Conservation (phyloP, 2,329 filamentous ascomycete species). For the Diaporthe ilicicola region DNA sequence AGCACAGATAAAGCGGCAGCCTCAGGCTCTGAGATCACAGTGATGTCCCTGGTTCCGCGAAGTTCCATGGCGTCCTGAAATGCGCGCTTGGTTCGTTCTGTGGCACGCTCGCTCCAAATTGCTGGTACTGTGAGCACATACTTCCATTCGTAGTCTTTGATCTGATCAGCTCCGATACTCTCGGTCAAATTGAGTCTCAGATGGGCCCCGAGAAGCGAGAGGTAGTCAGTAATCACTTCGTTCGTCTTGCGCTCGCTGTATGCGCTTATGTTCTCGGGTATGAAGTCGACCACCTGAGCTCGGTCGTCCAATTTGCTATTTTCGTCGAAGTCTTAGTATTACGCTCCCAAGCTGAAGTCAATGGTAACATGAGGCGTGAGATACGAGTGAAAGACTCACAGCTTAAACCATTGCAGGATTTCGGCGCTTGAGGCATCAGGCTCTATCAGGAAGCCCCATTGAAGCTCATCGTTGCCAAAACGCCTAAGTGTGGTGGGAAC, state of each 20-base stretch:
- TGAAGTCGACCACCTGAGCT: not conserved
- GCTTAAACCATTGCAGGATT: slow-evolving; percentile 58
- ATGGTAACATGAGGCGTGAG: slow-evolving; percentile 21
- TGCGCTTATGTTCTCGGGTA: not conserved
- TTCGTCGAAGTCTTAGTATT: not conserved
- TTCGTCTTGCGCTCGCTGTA: not conserved
- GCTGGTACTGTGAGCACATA: slow-evolving; percentile 67
- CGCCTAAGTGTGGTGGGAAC: slow-evolving; percentile 60
- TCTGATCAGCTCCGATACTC: not conserved
- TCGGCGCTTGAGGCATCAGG: slow-evolving; percentile 48
- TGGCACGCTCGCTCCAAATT: slow-evolving; percentile 65
- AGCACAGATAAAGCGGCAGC: slow-evolving; percentile 61
- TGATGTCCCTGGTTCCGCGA: slow-evolving; percentile 42
- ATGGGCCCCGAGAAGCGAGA: slow-evolving; percentile 57
- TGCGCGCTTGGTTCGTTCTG: slow-evolving; percentile 57
- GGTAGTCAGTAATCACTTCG: slow-evolving; percentile 47
- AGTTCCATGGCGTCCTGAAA: slow-evolving; percentile 49
- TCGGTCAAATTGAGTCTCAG: slow-evolving; percentile 38
- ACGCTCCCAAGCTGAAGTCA: not conserved
- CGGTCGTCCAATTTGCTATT: not conserved
- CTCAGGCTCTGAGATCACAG: slow-evolving; percentile 62
- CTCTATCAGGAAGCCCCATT: slow-evolving; percentile 62
- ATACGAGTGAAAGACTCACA: slow-evolving; percentile 46
- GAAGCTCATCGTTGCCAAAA: slow-evolving; percentile 46
- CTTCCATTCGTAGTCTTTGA: slow-evolving; percentile 37